Percentiles rank a stretch among this genome's conserved stretches.
These are phyloP conservation scores for Primulina eburnea DNA, from an alignment of 257 asterid species.

Conservation along the genomic window DNA sequence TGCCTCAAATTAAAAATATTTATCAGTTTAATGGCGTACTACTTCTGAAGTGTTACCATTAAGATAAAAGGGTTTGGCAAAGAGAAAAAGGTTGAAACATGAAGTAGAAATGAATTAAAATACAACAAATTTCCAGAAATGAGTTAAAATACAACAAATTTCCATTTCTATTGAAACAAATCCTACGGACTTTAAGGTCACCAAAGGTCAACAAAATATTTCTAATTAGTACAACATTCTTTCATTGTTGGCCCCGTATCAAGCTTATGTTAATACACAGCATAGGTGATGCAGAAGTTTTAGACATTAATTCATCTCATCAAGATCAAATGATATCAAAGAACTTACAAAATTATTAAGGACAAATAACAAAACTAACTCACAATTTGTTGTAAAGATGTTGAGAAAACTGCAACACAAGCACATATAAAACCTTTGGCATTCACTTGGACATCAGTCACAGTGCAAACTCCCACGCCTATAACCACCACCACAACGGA, in stretches of 20 bases:
- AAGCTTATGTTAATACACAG: constrained; percentile 1
- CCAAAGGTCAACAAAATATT: neutral
- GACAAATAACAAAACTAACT: constrained; percentile 35
- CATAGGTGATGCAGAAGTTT: constrained; percentile 10
- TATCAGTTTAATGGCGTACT: neutral
- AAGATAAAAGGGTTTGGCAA: neutral
- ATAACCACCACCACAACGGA: constrained; percentile 87
- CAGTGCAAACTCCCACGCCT: constrained; percentile 98
- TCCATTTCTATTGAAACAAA: neutral
- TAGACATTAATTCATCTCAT: constrained; percentile 10
- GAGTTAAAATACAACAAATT: neutral
- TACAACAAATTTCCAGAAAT: neutral
- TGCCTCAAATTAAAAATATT: neutral
- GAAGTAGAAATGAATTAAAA: constrained; percentile 13
- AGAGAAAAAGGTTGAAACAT: constrained; percentile 11
- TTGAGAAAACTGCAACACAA: constrained; percentile 81
- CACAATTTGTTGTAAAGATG: constrained; percentile 93
- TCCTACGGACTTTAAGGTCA: neutral
- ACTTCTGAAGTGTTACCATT: constrained; percentile 2
- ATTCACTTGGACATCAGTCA: constrained; percentile 91
- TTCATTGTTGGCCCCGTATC: neutral
- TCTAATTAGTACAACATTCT: neutral
- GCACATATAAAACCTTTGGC: constrained; percentile 86
- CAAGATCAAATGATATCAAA: neutral
- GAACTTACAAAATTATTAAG: neutral